Base-by-base conservation (phyloP, 331 rosid genomes). In the Telfairia occidentalis region DNA sequence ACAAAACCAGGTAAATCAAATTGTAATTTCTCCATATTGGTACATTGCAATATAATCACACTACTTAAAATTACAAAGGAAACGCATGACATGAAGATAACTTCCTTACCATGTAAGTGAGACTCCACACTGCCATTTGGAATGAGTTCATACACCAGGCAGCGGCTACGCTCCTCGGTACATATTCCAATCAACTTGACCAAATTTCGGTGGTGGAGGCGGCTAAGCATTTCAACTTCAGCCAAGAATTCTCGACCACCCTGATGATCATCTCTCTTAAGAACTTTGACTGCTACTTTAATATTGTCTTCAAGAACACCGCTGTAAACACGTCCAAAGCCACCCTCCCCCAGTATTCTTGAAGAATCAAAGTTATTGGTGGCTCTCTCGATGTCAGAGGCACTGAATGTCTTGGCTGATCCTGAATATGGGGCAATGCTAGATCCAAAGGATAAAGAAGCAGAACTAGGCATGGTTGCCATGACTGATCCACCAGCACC, bases 201-300 rank as follows among this genome's bases (percentile, higher is more conserved):
- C 83, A 94, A 76, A 80, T 94, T 94, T 78, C 98, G 85, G 76
- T 94, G 98, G 77, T 94, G 96, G 79, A 94, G 97, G 60, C 97
- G 98, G 78, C 97, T 89, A 70, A 94, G 98, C 98, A 91, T 94
- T 82, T 94, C 98, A 53, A 94, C 92, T 86, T 94, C 98, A 29
- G 96, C 96, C 74, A 89, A 87, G 84, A 94, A 94, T 83, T 91
- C 98, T 26, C 92, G 89, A 66, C 88, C 92, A 30, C 97, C 96
- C 19, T 91, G 98, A 53, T 85, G 96, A 84, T 94, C 96, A 5
- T 86, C 97, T 81, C 96, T 88, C 86, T 88, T 94, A 64, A 91
- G 79, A 84, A 94, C 97, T 86, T 94, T 94, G 75, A 94, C 92
- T 0, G 98, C 98, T 80, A 91, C 89, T 82, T 90, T 76, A 13